These are phyloP conservation scores for Fusarium floridanum DNA, from an alignment of 2,329 filamentous ascomycete genomes.

Conservation along the genomic window DNA sequence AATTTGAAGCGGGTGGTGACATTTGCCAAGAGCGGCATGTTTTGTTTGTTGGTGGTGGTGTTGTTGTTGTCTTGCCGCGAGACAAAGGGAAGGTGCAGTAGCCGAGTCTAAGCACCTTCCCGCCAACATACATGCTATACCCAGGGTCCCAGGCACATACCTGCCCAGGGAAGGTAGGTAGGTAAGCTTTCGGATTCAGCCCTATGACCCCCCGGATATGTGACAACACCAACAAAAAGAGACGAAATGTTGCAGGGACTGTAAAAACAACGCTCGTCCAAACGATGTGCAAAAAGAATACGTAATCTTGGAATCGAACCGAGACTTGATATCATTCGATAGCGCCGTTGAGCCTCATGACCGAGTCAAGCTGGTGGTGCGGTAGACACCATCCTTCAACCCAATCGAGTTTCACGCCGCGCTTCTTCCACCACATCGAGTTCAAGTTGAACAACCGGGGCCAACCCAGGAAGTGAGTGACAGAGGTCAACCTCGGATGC, in stretches of 20 bases:
- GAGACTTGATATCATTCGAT: neutral
- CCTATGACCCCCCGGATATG: neutral
- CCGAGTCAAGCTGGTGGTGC: accelerated
- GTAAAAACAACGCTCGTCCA: neutral
- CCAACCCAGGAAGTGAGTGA: neutral
- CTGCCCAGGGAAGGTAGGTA: too few relatives aligned
- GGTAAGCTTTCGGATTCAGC: constrained; percentile 1
- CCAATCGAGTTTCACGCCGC: neutral
- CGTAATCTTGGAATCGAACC: constrained; percentile 38
- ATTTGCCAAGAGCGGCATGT: constrained; percentile 14
- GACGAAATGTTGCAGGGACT: neutral
- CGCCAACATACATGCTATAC: neutral
- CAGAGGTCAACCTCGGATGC: neutral
- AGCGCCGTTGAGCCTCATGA: accelerated
- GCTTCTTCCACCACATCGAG: neutral
- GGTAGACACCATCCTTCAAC: neutral
- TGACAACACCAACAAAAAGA: neutral
- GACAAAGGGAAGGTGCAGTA: neutral
- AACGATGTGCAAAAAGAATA: constrained; percentile 5
- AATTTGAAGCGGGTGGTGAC: neutral
- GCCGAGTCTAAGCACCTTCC: neutral
- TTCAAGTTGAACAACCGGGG: neutral
- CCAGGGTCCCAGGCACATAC: neutral
- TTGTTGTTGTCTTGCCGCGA: neutral
- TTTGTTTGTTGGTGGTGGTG: constrained; percentile 4